These are phyloP conservation scores for Oryza officinalis DNA, from an alignment of 176 grass and related monocot genomes.

Conservation along the genomic window DNA sequence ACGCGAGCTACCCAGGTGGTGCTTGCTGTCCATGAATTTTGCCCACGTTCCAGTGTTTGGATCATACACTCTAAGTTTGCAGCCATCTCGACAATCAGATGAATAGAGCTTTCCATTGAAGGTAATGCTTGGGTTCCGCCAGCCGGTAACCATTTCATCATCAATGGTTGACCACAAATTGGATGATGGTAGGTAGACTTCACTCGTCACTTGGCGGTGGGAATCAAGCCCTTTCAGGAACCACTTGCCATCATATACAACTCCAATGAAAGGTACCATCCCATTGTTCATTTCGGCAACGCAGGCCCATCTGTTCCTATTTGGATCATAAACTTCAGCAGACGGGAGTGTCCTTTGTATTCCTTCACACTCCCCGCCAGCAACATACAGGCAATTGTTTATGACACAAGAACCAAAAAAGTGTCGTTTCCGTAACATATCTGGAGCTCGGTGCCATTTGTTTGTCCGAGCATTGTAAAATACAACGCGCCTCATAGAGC, in stretches of 20 bases:
- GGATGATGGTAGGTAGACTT: slow-evolving; percentile 62
- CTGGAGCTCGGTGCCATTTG: slow-evolving; percentile 91
- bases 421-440: slow-evolving; percentile 83
- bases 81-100: slow-evolving; percentile 77
- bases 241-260: slow-evolving; percentile 81
- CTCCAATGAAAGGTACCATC: slow-evolving; percentile 89
- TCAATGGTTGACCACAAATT: slow-evolving; percentile 59
- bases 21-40: slow-evolving; percentile 68
- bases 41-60: slow-evolving; percentile 65
- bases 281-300: slow-evolving; percentile 77
- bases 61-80: slow-evolving; percentile 81
- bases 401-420: slow-evolving; percentile 90
- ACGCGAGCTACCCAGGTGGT: slow-evolving; percentile 72
- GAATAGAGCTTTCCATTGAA: slow-evolving; percentile 76
- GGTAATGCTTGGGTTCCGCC: slow-evolving; percentile 73
- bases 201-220: slow-evolving; percentile 63
- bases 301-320: slow-evolving; percentile 74
- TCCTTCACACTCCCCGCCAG: slow-evolving; percentile 91
- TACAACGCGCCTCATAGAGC: slow-evolving; percentile 85
- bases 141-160: slow-evolving; percentile 77
- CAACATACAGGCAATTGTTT: slow-evolving; percentile 83
- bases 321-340: slow-evolving; percentile 85
- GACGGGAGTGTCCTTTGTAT: slow-evolving; percentile 68
- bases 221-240: slow-evolving; percentile 78
- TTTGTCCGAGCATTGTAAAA: slow-evolving; percentile 89